Evolutionary conservation across 352 stramenopile genomes (phyloP), one percentile per base, ranked within the genome.

Genomic region (Pythium diclinum): DNA sequence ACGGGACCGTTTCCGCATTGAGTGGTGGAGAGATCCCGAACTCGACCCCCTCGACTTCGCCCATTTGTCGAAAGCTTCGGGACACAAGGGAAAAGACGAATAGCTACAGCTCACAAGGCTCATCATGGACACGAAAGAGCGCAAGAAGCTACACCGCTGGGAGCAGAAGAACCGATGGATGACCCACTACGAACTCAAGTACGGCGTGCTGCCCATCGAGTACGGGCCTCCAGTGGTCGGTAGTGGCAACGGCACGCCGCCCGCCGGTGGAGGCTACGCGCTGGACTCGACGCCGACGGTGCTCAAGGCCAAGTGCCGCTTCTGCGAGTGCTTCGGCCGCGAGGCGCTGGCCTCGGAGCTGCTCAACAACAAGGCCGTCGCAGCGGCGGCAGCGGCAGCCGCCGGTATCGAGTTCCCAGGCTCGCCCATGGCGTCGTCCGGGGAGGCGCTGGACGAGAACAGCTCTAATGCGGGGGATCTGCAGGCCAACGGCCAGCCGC

Each of bases 111-210:
- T 28, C 17, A 34, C 3, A 36, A 54, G 13, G 13, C 38, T 11
- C n/a, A 56, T 32, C 6, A 72, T 72, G 65, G 60, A 68, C 48
- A 62, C 56, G 51, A 83, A 81, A 71, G 74, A 82, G 42, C 76
- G 74, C 72, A 85, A 85, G 71, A 74, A 74, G 52, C 76, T 77
- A 57, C 76, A 85, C 44, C 76, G 76, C n/a, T 82, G 74, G 76
- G 74, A 82, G 71, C 74, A 85, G 61, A 85, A 85, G 76, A 85
- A 85, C 72, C 74, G 74, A 68, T 85, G 76, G 76, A 85, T 85
- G 76, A 46, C 63, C 36, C 76, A 85, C 68, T 85, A 85, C 55
- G 72, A 85, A 72, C 69, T 82, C 72, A 82, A 82, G 76, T 85
- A 85, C 65, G 76, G 76, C 74, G 76, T 85, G 59, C 56, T 62